Evolutionary conservation across 306 rosid genomes (phyloP), one percentile per base, ranked within the genome.

Genomic region (Corylus americana): DNA sequence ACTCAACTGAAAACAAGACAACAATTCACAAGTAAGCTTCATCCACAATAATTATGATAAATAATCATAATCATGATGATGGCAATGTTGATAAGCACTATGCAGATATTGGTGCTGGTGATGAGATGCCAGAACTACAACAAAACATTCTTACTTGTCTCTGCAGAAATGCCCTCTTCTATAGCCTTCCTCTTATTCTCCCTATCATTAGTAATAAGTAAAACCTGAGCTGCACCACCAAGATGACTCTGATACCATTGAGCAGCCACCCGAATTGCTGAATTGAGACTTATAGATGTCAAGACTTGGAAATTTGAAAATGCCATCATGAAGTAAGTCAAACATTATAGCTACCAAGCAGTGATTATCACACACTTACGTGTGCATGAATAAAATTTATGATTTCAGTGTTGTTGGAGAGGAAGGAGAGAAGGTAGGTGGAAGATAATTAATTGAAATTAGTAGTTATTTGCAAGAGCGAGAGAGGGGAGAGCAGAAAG

Each of bases 231-330:
- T 9, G 89, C 89, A 50, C 83, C 90, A 54, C 98, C 97, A 57
- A 95, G 94, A 84, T 95, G 99, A 64, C 74, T 95, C 86, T 95
- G 98, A 85, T 95, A 95, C 99, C 99, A 95, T 42, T 90, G 97
- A 57, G 98, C 76, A 72, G 98, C 99, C 81, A 91, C 96, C 77
- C 99, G 92, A 55, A 95, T 95, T 48, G 99, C 99, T 95, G 94
- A 82, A 76, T 75, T 25, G 69, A 78, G 81, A 83, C 66, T 78
- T 82, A 11, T 74, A 75, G 18, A 74, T 75, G 76, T 86, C 83
- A 85, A 53, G 48, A 77, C 49, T 75, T 50, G 42, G 63, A 81
- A 77, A 62, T 9, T 5, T 22, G 37, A 5, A 73, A 27, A 53
- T 62, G 39, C 74, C 45, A 2, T 31, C 39, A 50, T 39, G 71